Percentiles rank a stretch among this genome's conserved stretches.
These are phyloP conservation scores for Eucalyptus erythrocorys DNA, from an alignment of 345 rosid genomes.

Conservation along the genomic window DNA sequence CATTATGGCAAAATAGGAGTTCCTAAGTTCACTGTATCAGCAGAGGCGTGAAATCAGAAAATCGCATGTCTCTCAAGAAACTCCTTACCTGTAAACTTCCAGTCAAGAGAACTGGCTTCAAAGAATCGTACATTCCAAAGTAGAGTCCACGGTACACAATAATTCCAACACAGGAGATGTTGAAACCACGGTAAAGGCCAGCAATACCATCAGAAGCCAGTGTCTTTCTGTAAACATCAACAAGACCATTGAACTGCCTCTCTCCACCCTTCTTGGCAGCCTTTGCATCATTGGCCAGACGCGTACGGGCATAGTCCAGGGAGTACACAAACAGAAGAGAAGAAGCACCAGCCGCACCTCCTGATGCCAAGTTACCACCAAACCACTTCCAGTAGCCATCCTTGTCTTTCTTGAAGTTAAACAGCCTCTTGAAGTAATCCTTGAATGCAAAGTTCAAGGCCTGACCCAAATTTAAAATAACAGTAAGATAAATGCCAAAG, in stretches of 20 bases:
- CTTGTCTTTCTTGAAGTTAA: constrained; percentile 87
- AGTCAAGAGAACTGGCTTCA: constrained; percentile 75
- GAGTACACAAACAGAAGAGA: constrained; percentile 83
- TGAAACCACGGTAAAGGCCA: constrained; percentile 90
- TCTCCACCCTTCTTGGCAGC: constrained; percentile 82
- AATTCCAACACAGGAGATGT: constrained; percentile 77
- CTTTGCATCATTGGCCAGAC: constrained; percentile 85
- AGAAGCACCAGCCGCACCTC: constrained; percentile 93
- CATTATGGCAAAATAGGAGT: not conserved
- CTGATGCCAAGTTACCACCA: constrained; percentile 83
- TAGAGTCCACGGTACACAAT: constrained; percentile 84
- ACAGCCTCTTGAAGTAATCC: constrained; percentile 78
- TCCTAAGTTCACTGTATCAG: not conserved
- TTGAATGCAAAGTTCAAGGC: constrained; percentile 94
- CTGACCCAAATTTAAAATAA: constrained; percentile 8
- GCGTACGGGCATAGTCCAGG: constrained; percentile 83
- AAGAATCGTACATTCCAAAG: constrained; percentile 83
- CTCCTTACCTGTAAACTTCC: constrained; percentile 44
- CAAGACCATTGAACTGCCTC: constrained; percentile 77
- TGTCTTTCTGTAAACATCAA: constrained; percentile 81
- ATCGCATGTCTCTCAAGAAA: not conserved
- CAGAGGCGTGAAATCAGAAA: not conserved
- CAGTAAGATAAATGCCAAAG: not conserved
- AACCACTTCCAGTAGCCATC: constrained; percentile 92
- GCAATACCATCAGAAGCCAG: constrained; percentile 63